Evolutionary conservation across 169 alveolate genomes (phyloP).

Genomic region (Cryptosporidium ubiquitum): DNA sequence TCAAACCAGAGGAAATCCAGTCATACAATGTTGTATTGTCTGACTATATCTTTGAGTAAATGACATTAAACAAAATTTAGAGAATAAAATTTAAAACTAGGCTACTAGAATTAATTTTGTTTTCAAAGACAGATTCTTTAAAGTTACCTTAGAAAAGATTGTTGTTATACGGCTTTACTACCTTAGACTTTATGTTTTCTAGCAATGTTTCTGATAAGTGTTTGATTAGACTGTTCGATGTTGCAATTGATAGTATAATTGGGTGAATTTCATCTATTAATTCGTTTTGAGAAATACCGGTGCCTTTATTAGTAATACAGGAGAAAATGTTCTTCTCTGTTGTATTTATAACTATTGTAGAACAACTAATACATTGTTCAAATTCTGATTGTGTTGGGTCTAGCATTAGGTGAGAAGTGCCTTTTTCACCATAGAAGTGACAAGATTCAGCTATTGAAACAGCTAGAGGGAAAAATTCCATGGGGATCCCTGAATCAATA

Average conservation of each 20-base stretch:
- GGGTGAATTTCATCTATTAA: constrained; percentile 18
- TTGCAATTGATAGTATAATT: constrained; percentile 17
- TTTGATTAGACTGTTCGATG: constrained; percentile 4
- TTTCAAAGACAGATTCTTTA: background rate
- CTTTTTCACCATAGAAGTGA: constrained; percentile 17
- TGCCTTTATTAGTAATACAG: constrained; percentile 38
- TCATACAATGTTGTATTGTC: constrained; percentile 79
- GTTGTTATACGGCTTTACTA: constrained; percentile 38
- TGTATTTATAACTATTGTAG: constrained; percentile 31
- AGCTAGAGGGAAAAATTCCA: constrained; percentile 40
- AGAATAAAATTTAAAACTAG: constrained; percentile 8
- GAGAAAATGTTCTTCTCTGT: constrained; percentile 11
- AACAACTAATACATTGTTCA: constrained; percentile 38
- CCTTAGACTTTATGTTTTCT: background rate
- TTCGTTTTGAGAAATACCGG: constrained; percentile 39
- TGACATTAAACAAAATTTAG: background rate
- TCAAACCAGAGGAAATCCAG: constrained; percentile 91
- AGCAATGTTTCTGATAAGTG: background rate
- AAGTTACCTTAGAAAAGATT: constrained; percentile 3
- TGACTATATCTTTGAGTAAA: constrained; percentile 57
- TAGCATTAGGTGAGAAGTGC: background rate
- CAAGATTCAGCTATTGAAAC: constrained; percentile 60
- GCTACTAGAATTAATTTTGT: constrained; percentile 9
- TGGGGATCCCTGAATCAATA: constrained; percentile 57
- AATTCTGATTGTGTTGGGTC: constrained; percentile 50